Evolutionary conservation across 345 rosid genomes (phyloP).

Genomic region (Populus alba): DNA sequence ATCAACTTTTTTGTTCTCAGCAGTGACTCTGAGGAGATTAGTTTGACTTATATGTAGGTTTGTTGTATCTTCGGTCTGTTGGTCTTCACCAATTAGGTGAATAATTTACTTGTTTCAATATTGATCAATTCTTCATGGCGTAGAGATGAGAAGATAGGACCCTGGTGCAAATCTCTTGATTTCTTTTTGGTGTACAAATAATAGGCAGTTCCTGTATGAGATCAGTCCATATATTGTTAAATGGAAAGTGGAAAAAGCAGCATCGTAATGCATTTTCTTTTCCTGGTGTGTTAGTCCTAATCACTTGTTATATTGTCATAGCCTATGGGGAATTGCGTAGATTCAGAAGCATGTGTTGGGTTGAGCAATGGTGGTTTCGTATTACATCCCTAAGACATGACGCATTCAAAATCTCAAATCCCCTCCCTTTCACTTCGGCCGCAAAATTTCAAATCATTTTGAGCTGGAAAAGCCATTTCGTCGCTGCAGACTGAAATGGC

Average conservation of each 20-base stretch:
- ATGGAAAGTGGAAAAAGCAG: conserved; percentile 3
- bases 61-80: conserved; percentile 16
- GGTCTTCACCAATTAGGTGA: conserved; percentile 19
- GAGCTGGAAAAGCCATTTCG: background rate
- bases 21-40: conserved; percentile 17
- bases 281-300: background rate
- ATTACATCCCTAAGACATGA: background rate
- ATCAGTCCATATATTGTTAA: conserved; percentile 21
- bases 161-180: conserved; percentile 12
- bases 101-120: conserved; percentile 11
- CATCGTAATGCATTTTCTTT: background rate
- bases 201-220: conserved; percentile 34
- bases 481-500: background rate
- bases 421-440: background rate
- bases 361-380: background rate
- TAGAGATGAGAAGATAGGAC: conserved; percentile 22
- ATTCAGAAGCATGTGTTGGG: background rate
- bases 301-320: background rate
- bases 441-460: too few relatives aligned
- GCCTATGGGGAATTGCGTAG: background rate
- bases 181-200: conserved; percentile 37
- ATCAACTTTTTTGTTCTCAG: conserved; percentile 6
- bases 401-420: background rate
- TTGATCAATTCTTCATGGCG: conserved; percentile 17
- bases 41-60: conserved; percentile 15